These are phyloP conservation scores for Lojkania enalia DNA, from an alignment of 2,329 filamentous ascomycete genomes.

Conservation along the genomic window DNA sequence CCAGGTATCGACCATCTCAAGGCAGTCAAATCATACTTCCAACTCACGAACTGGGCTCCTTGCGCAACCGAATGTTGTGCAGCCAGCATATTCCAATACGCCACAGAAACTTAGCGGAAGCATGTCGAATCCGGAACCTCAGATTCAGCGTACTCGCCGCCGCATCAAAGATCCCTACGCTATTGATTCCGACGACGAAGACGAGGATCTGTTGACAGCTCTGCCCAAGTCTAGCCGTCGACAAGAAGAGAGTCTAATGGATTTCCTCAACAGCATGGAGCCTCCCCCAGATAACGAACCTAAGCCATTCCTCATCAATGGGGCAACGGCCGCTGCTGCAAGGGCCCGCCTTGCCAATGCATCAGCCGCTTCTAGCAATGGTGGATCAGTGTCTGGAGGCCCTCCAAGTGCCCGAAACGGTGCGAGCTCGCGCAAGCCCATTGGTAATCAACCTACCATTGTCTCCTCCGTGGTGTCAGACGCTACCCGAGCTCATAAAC, in stretches of 20 bases:
- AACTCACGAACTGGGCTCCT: constrained; percentile 76
- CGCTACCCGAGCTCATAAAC: constrained; percentile 29
- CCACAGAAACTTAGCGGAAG: constrained; percentile 40
- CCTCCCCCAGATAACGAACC: constrained; percentile 55
- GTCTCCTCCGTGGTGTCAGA: constrained; percentile 22
- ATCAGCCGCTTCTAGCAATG: background rate
- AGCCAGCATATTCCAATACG: constrained; percentile 43
- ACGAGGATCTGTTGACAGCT: constrained; percentile 57
- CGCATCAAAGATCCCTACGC: constrained; percentile 88
- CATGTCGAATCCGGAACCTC: constrained; percentile 46
- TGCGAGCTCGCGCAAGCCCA: constrained; percentile 8
- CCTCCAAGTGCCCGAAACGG: constrained; percentile 8
- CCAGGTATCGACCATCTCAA: constrained; percentile 41
- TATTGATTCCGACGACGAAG: constrained; percentile 64
- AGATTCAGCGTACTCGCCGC: constrained; percentile 73
- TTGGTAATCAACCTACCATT: constrained; percentile 7
- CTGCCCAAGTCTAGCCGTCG: constrained; percentile 44
- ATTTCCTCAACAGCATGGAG: constrained; percentile 71
- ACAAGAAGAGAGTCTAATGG: constrained; percentile 64
- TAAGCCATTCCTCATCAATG: constrained; percentile 38
- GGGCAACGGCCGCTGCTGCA: constrained; percentile 38
- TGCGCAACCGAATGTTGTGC: constrained; percentile 33
- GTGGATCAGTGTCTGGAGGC: constrained; percentile 16
- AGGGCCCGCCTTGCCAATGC: constrained; percentile 26
- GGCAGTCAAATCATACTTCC: constrained; percentile 60